Evolutionary conservation across 2,329 filamentous ascomycete genomes (phyloP), one percentile per base, ranked within the genome.

Genomic region (Fusarium temperatum): DNA sequence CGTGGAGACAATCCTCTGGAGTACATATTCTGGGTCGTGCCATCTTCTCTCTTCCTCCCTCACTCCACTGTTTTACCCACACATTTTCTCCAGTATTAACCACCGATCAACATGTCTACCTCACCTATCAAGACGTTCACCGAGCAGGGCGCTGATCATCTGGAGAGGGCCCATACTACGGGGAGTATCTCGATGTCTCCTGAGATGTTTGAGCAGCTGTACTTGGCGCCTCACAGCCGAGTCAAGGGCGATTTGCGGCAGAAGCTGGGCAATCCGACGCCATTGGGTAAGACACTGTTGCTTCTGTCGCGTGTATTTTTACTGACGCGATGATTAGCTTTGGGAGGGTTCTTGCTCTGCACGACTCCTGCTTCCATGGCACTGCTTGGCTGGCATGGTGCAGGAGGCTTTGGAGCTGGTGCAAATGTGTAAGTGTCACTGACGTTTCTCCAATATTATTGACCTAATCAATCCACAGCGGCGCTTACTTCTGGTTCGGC

Each of bases 371-470:
- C 55, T 2, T 58, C 55, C 1, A 58, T 58, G 55, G 17, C 55
- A 0, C 1, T 58, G 24, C 55, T 58, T 30, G 55, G 55, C 4
- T 58, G 55, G 55, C 24, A 24, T 30, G 55, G 55, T 1, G 7
- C 55, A 15, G 55, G 55, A 12, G 55, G 55, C 0, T 58, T 58
- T n/a, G 55, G 55, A 38, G 55, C 55, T 8, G 55, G 55, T 20
- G 55, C 55, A 1, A 50, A 58, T 8, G 55, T 58, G 55, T 58
- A 50, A 50, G 55, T 47, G 3, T 24, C 8, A 20, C 48, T 20
- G 4, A 1, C 3, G 0, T 2, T 24, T 0, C 6, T 24, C 4
- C 12, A 14, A 2, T 6, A 14, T 15, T 0, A 0, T 14, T 20
- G 3, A 20, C 10, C 41, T 58, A 12, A 58, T 2, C 14, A 7